Evolutionary conservation across 2,329 filamentous ascomycete genomes (phyloP), one percentile per base, ranked within the genome.

Genomic region (Fusarium fracticaudum): DNA sequence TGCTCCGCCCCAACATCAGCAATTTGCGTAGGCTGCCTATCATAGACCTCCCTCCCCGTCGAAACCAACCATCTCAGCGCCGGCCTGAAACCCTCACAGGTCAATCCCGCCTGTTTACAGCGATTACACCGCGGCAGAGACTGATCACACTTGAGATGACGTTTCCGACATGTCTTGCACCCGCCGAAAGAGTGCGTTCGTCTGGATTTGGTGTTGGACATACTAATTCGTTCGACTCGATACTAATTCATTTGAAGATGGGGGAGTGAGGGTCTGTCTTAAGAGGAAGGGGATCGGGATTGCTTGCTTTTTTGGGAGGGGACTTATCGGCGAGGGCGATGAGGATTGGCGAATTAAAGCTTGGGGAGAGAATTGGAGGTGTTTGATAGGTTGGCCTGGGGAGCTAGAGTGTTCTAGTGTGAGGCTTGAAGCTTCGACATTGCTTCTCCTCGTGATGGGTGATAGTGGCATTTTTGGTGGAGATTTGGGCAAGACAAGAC

Each of bases 131-230:
- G 50, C 3, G 74, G 74, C 3, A 65, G 29, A 3, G 60, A 67
- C 51, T 76, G 75, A 3, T 76, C 74, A 44, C 75, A 76, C 14
- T 77, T 76, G 29, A 76, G 70, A 58, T 76, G 75, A 18, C 75
- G 70, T 59, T 75, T 77, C 10, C 74, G 72, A 38, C 74, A 76
- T 5, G 74, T 76, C 41, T 75, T 77, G 37, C 74, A 76, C 4
- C 74, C 74, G 3, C 75, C 75, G 7, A 77, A 75, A 60, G 72
- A 75, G 48, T 75, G 72, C 7, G 72, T 75, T 18, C 72, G 72
- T 58, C 58, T 72, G 5, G 72, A 72, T 62, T 50, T 60, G n/a
- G 67, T 40, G 29, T 72, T 72, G 33, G 48, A 45, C 70, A 73
- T 72, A 44, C 31, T 69, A 45, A 61, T 29, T 24, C 40, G 33